Evolutionary conservation across 352 stramenopile genomes (phyloP).

Genomic region (Pythium folliculosum): DNA sequence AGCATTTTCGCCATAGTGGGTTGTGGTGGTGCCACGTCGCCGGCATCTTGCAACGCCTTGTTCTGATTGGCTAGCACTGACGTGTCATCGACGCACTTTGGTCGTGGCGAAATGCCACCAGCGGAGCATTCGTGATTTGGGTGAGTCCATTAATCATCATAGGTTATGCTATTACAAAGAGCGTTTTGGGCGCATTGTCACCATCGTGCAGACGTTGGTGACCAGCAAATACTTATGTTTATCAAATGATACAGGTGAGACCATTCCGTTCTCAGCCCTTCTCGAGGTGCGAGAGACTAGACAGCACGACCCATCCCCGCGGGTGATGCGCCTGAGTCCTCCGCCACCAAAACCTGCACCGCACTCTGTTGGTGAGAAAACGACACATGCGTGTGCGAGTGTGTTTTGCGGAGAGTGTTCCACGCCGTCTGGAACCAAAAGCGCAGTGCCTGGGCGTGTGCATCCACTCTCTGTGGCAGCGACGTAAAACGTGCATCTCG

Average conservation of each 20-base stretch:
- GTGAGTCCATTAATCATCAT: neutral
- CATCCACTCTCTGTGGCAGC: conserved; percentile 9
- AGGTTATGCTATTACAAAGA: neutral
- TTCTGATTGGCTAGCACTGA: conserved; percentile 29
- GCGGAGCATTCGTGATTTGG: neutral
- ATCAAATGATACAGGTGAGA: conserved; percentile 7
- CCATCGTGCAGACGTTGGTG: neutral
- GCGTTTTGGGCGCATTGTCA: neutral
- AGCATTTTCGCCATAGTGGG: neutral
- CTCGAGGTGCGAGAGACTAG: neutral
- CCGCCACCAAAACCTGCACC: neutral
- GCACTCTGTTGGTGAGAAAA: conserved; percentile 5
- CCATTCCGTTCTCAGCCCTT: conserved; percentile 23
- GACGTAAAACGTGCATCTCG: neutral
- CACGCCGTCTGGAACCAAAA: neutral
- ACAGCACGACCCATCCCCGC: neutral
- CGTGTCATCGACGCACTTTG: conserved; percentile 27
- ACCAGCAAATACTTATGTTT: neutral
- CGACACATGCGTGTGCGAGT: neutral
- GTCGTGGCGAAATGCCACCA: conserved; percentile 4
- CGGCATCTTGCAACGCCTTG: conserved; percentile 3
- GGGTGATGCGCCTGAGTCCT: neutral
- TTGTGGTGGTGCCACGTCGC: conserved; percentile 33
- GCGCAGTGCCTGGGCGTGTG: neutral
- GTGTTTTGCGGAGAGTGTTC: neutral